Conservation (phyloP, 1,284 basidiomycete genomes). For the Rhodotorula mucilaginosa region DNA sequence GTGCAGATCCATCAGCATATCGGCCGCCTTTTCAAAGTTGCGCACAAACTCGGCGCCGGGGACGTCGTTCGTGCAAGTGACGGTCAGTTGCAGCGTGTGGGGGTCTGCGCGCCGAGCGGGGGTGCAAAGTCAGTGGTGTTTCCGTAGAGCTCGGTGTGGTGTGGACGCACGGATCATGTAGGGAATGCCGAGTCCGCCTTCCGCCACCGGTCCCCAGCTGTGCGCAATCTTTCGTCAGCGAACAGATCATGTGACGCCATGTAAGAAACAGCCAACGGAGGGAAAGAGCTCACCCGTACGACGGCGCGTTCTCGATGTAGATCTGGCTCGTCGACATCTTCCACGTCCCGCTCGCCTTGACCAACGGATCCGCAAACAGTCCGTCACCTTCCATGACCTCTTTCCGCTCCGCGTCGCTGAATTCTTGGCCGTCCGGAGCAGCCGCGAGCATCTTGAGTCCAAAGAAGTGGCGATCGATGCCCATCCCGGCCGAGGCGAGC, state of each 20-base stretch:
- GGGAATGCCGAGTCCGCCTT: constrained; percentile 68
- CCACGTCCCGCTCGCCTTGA: constrained; percentile 60
- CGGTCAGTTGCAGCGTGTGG: constrained; percentile 75
- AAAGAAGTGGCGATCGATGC: constrained; percentile 78
- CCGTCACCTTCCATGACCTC: constrained; percentile 64
- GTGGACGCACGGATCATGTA: constrained; percentile 35
- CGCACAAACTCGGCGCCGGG: constrained; percentile 53
- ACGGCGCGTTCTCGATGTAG: constrained; percentile 72
- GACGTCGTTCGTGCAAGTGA: constrained; percentile 73
- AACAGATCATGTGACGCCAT: neutral
- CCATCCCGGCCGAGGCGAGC: constrained; percentile 67
- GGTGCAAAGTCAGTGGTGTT: neutral
- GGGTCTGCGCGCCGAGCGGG: constrained; percentile 21
- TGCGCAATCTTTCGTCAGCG: constrained; percentile 9
- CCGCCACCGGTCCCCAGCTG: constrained; percentile 57
- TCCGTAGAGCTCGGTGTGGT: neutral
- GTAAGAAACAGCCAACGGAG: constrained; percentile 59
- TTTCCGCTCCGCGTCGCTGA: constrained; percentile 57
- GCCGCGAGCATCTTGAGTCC: constrained; percentile 50
- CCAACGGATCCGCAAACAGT: constrained; percentile 50
- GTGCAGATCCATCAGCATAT: constrained; percentile 43
- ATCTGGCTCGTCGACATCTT: constrained; percentile 69
- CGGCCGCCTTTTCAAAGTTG: constrained; percentile 41
- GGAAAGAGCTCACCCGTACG: constrained; percentile 70
- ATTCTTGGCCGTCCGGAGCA: constrained; percentile 52